Base-by-base conservation (phyloP, 2,329 filamentous ascomycete genomes). In the Neospermospora avenae region DNA sequence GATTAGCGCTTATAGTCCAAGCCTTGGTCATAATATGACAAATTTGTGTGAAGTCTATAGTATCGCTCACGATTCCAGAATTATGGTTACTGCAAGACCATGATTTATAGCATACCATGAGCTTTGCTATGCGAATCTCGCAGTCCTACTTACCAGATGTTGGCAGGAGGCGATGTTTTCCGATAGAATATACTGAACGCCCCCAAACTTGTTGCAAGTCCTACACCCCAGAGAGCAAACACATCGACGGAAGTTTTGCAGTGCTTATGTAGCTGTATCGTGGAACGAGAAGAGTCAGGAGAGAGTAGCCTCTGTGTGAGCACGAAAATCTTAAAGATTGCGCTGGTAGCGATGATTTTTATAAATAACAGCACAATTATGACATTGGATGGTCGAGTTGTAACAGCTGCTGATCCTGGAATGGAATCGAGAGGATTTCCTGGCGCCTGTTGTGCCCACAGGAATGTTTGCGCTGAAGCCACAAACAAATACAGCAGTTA, bases 1-100 rank as follows among this genome's bases (percentile, higher is more conserved):
- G 66, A 8, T 64, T 56, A 4, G 69, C 48, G 10, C 66, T 62
- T 51, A 67, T 61, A 34, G 64, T 67, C 68, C 65, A 68, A 11
- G 63, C 62, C 20, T 64, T 60, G 35, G 46, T 59, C 14, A 68
- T 51, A 20, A 65, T 37, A 16, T 63, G 46, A 46, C 66, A 68
- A 5, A 66, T 54, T 11, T 62, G 34, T 10, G 62, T 44, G 42
- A 68, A 68, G 20, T 69, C 58, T 10, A 69, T 46, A 18, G 46
- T 56, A 10, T 63, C 53, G 22, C 58, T 67, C n/a, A 55, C 16
- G 3, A 63, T 57, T 10, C 57, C 62, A 11, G 61, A 53, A 53
- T 65, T 53, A 25, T 66, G 46, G 45, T 66, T 67, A 3, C 49
- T 42, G 48, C 64, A 68, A 35, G 60, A 61, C 64, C 64, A 68